phyloP scores from a whole-genome alignment of 1,139 yeast species.

The Debaryomycetaceae sp. region DNA sequence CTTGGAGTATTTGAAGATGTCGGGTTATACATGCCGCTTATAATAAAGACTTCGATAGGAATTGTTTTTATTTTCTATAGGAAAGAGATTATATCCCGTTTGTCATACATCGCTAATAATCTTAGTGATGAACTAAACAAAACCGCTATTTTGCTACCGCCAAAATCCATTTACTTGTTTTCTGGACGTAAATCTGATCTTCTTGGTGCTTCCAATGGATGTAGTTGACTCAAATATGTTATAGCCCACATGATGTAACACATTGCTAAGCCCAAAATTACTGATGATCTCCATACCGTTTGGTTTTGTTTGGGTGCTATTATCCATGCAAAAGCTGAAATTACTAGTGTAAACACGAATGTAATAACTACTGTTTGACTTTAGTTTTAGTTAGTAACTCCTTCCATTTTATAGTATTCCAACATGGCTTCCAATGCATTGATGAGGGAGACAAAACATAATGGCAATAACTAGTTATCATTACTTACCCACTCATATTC shows the following conservation, averaged over 20 bases:
- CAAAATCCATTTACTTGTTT: conserved; percentile 3
- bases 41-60: background rate
- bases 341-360: conserved; percentile 54
- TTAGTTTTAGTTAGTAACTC: conserved; percentile 11
- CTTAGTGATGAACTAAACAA: too few species aligned
- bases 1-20: too few species aligned
- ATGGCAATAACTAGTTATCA: too few species aligned
- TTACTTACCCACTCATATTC: conserved; percentile 30
- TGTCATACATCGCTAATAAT: too few species aligned
- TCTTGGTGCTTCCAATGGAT: conserved; percentile 79
- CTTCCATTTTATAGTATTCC: conserved; percentile 4
- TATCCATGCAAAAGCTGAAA: conserved; percentile 62
- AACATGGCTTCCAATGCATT: background rate
- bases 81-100: too few species aligned
- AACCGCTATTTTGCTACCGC: too few species aligned
- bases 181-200: conserved; percentile 82
- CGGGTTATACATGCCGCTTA: background rate
- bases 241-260: conserved; percentile 95
- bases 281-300: conserved; percentile 88
- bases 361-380: conserved; percentile 76
- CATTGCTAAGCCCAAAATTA: conserved; percentile 78
- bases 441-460: too few species aligned
- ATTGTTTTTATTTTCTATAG: background rate
- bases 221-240: conserved; percentile 74
- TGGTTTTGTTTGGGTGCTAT: conserved; percentile 59